These are phyloP conservation scores for Spatholobus suberectus DNA, from an alignment of 306 rosid species.

Conservation along the genomic window DNA sequence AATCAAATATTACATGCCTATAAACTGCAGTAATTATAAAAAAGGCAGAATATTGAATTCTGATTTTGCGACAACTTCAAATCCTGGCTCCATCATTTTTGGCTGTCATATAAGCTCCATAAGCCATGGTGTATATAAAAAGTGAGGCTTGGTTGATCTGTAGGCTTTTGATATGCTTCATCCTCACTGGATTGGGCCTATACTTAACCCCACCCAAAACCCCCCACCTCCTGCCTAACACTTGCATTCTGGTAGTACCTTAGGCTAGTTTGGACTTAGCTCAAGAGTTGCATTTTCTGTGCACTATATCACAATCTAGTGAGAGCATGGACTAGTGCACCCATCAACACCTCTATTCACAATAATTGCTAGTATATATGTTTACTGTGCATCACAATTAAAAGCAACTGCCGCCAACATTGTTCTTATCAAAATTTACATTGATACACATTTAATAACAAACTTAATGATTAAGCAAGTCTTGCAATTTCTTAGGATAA, in stretches of 20 bases:
- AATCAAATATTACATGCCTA: too few species aligned
- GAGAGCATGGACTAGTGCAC: background rate
- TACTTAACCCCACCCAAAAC: background rate
- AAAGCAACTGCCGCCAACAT: background rate
- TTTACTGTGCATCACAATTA: background rate
- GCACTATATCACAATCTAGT: background rate
- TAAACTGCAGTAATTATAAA: too few species aligned
- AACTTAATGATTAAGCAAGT: background rate
- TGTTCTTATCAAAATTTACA: conserved; percentile 12
- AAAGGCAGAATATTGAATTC: too few species aligned
- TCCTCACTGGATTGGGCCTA: background rate
- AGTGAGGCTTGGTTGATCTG: background rate
- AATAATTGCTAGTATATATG: conserved; percentile 11
- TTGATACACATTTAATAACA: background rate
- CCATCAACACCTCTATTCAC: background rate
- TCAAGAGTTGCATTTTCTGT: background rate
- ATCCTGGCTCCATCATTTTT: background rate
- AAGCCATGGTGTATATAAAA: background rate
- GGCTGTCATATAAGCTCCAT: background rate
- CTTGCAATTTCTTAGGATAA: background rate
- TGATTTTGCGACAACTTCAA: too few species aligned
- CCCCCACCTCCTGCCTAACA: background rate
- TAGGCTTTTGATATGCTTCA: background rate
- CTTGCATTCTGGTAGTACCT: background rate
- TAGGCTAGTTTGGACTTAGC: background rate